Percentiles rank a stretch among this genome's conserved stretches.
Evolutionary conservation across 2,329 filamentous ascomycete genomes (phyloP).

Genomic region (Aureobasidium namibiae): DNA sequence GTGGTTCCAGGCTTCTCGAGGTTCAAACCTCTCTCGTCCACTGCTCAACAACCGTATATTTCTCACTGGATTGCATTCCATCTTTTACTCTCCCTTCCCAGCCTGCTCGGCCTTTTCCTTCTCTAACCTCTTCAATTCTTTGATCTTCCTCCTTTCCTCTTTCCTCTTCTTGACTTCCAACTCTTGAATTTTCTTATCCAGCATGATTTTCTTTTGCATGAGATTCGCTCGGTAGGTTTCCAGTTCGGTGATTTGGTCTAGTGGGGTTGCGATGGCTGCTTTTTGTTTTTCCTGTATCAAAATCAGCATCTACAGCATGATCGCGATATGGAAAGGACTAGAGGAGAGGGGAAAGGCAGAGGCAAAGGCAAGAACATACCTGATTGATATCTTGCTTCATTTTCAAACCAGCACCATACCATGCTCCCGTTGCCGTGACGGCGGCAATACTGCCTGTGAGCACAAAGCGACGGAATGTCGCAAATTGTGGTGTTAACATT

Average conservation of each 20-base stretch:
- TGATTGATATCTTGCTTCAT: slow-evolving; percentile 42
- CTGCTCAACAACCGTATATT: too few species aligned
- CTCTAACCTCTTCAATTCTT: neutral
- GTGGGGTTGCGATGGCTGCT: slow-evolving; percentile 40
- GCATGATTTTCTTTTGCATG: slow-evolving; percentile 40
- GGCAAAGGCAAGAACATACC: slow-evolving; percentile 32
- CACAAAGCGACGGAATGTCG: slow-evolving; percentile 39
- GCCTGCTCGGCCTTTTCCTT: slow-evolving; percentile 2
- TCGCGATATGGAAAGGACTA: too few species aligned
- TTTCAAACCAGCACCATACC: slow-evolving; percentile 54
- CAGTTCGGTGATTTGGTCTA: slow-evolving; percentile 49
- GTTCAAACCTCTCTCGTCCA: too few species aligned
- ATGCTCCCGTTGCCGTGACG: slow-evolving; percentile 49
- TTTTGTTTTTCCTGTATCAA: slow-evolving; percentile 29
- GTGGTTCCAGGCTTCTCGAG: too few species aligned
- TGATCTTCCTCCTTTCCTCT: slow-evolving; percentile 1
- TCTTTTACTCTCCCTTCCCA: slow-evolving; percentile 1
- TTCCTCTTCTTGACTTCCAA: slow-evolving; percentile 32
- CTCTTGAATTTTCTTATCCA: slow-evolving; percentile 51
- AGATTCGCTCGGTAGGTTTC: slow-evolving; percentile 43
- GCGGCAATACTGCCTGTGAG: slow-evolving; percentile 48
- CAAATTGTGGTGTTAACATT: slow-evolving; percentile 18
- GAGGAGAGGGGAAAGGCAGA: neutral
- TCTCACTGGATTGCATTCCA: too few species aligned
- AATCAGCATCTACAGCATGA: neutral